Conservation (phyloP, 805 yeast species). For the Myxozyma vanderwaltii region DNA sequence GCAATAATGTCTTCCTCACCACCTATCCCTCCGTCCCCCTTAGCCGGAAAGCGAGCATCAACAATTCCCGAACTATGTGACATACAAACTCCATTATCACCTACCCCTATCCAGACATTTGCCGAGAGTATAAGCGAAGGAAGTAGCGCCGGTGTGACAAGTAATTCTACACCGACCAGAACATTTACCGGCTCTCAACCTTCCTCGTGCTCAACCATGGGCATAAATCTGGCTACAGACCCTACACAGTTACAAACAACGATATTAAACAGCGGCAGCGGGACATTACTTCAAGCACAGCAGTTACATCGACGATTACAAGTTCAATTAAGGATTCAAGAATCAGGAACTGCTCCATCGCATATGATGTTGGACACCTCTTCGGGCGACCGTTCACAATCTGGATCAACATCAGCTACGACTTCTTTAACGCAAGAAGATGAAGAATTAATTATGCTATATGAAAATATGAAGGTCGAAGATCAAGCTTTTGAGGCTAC, state of each 20-base stretch:
- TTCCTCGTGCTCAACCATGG: neutral
- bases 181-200: neutral
- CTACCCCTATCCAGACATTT: constrained; percentile 19
- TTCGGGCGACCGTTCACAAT: neutral
- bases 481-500: constrained; percentile 33
- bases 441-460: constrained; percentile 9
- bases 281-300: constrained; percentile 2
- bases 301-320: constrained; percentile 16
- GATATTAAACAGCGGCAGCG: neutral
- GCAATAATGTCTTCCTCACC: constrained; percentile 17
- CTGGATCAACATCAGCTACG: constrained; percentile 5
- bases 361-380: neutral
- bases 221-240: neutral
- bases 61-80: constrained; percentile 22
- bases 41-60: neutral
- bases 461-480: constrained; percentile 23
- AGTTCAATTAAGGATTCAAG: constrained; percentile 18
- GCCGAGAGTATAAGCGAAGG: neutral
- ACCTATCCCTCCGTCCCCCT: constrained; percentile 28
- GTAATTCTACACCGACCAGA: neutral
- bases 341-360: constrained; percentile 6
- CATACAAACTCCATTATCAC: constrained; percentile 27
- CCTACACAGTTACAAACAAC: neutral
- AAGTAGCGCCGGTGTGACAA: neutral
- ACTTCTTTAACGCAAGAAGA: constrained; percentile 7